These are phyloP conservation scores for Boletus pseudopeckii DNA, from an alignment of 768 basidiomycete genomes.

Conservation along the genomic window DNA sequence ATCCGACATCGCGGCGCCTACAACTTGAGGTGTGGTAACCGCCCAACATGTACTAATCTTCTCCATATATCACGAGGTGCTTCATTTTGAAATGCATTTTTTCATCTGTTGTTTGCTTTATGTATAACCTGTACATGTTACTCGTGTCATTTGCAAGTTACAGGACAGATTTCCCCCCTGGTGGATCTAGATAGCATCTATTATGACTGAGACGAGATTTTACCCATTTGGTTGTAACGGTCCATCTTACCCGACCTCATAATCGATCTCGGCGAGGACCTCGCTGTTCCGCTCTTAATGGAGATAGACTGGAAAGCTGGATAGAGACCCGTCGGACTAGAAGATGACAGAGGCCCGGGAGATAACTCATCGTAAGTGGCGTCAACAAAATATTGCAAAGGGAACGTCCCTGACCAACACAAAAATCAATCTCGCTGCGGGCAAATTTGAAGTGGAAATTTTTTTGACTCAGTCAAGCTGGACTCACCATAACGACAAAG, in stretches of 20 bases:
- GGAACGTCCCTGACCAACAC: background rate
- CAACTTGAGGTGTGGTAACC: background rate
- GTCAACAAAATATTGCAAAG: background rate
- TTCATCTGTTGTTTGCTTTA: background rate
- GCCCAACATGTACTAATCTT: background rate
- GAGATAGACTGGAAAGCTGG: background rate
- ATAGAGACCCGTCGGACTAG: background rate
- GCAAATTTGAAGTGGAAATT: too few species aligned
- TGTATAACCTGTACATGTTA: background rate
- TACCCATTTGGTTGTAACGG: background rate
- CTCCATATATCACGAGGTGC: background rate
- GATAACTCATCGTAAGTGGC: background rate
- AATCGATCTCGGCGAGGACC: background rate
- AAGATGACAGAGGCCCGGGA: background rate
- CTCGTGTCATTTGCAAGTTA: background rate
- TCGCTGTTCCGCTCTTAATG: background rate
- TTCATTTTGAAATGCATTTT: background rate
- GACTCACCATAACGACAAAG: background rate
- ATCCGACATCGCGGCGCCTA: background rate
- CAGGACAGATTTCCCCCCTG: background rate
- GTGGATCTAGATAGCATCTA: background rate
- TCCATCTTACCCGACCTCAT: background rate
- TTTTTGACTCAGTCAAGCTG: background rate
- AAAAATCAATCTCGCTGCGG: background rate
- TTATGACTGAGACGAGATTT: slow-evolving; percentile 1